Conservation (phyloP, 148 eudicot species). For the Spergularia marina region DNA sequence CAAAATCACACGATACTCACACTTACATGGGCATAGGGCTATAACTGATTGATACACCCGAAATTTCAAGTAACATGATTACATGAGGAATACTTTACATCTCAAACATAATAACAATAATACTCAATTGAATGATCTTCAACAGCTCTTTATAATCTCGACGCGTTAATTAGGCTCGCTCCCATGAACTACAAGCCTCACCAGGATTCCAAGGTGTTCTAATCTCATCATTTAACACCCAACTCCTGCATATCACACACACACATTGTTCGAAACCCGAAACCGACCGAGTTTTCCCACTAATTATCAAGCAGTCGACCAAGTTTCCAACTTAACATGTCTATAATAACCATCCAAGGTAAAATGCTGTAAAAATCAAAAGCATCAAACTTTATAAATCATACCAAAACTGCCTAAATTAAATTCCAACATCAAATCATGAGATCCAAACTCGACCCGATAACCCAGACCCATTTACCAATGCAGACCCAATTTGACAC, state of each 20-base stretch:
- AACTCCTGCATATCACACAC: background rate
- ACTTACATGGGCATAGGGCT: too few relatives aligned
- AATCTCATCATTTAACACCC: background rate
- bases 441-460: slow-evolving; percentile 9
- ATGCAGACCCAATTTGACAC: slow-evolving; percentile 1
- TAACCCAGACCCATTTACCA: slow-evolving; percentile 9
- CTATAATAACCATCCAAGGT: background rate
- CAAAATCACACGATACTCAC: too few relatives aligned
- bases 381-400: background rate
- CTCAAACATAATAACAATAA: too few relatives aligned
- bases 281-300: too few relatives aligned
- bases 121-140: background rate
- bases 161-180: background rate
- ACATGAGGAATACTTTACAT: too few relatives aligned
- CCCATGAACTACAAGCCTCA: background rate
- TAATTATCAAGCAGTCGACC: too few relatives aligned
- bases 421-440: background rate
- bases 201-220: background rate
- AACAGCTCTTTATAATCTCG: background rate
- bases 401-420: background rate
- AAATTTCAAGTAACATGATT: too few relatives aligned
- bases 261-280: background rate
- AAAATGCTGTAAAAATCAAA: background rate
- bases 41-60: too few relatives aligned
- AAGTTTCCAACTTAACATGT: background rate